Percentiles rank a stretch among this genome's conserved stretches.
Evolutionary conservation across 2,329 filamentous ascomycete species (phyloP).

Genomic region (Corinectria fuckeliana): DNA sequence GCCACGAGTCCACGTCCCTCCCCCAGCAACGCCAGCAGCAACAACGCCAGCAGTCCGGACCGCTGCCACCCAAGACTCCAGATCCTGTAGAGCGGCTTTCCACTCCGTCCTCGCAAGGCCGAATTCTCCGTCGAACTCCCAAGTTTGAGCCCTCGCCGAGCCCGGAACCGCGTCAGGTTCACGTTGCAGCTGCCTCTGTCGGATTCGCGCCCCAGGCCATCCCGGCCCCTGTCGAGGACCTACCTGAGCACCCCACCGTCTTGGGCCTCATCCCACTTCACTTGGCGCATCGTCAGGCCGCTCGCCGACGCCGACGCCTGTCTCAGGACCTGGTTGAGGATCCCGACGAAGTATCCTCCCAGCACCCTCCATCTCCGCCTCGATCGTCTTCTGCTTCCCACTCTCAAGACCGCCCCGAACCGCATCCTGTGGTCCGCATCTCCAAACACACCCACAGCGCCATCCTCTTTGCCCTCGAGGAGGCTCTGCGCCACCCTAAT

Average conservation of each 20-base stretch:
- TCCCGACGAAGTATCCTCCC: slow-evolving; percentile 48
- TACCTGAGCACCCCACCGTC: slow-evolving; percentile 36
- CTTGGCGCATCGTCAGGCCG: slow-evolving; percentile 47
- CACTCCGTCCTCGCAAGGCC: slow-evolving; percentile 54
- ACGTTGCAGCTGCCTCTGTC: slow-evolving; percentile 55
- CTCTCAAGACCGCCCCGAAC: slow-evolving; percentile 44
- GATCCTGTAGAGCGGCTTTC: slow-evolving; percentile 50
- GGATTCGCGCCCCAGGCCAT: slow-evolving; percentile 53
- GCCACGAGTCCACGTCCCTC: slow-evolving; percentile 53
- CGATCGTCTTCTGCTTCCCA: slow-evolving; percentile 40
- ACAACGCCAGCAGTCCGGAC: slow-evolving; percentile 51
- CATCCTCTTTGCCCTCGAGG: slow-evolving; percentile 90
- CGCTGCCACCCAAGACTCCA: slow-evolving; percentile 40
- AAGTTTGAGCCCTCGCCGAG: slow-evolving; percentile 55
- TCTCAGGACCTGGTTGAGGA: slow-evolving; percentile 59
- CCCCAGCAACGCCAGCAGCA: slow-evolving; percentile 56
- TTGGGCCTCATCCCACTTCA: slow-evolving; percentile 45
- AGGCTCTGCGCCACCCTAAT: slow-evolving; percentile 82
- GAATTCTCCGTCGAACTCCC: slow-evolving; percentile 58
- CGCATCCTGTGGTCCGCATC: slow-evolving; percentile 65
- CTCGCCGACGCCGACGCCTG: slow-evolving; percentile 43
- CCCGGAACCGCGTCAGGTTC: slow-evolving; percentile 51
- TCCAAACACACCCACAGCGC: slow-evolving; percentile 87
- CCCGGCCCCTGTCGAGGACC: slow-evolving; percentile 27
- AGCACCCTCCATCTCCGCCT: slow-evolving; percentile 37